Conservation (phyloP, 768 basidiomycete genomes). For the Hydnum rufescens region DNA sequence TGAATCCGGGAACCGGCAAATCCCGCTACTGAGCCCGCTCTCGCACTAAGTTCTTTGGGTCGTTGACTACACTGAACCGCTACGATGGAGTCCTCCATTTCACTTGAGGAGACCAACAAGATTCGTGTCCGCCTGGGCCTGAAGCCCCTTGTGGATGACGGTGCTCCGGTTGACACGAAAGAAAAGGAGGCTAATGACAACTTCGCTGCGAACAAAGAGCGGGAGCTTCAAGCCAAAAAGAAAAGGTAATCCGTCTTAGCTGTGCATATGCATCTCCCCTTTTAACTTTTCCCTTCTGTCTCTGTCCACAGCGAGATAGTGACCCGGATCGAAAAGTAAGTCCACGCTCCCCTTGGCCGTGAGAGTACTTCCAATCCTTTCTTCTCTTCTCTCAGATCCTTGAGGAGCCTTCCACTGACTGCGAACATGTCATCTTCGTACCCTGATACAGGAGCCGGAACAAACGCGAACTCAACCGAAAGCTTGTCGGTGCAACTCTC, state of each 20-base stretch:
- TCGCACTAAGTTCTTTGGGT: too few species aligned
- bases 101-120: conserved; percentile 88
- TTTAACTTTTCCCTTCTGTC: conserved; percentile 13
- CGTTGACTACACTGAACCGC: too few species aligned
- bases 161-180: conserved; percentile 43
- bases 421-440: conserved; percentile 27
- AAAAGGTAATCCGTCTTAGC: conserved; percentile 38
- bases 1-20: too few species aligned
- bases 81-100: conserved; percentile 25
- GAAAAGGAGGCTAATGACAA: conserved; percentile 79
- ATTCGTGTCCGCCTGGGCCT: conserved; percentile 87
- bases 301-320: conserved; percentile 34
- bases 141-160: conserved; percentile 77
- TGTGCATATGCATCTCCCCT: neutral
- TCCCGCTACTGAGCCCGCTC: too few species aligned
- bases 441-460: conserved; percentile 61
- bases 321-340: conserved; percentile 78
- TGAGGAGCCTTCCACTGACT: neutral
- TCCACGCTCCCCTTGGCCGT: too few species aligned
- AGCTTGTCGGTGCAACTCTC: conserved; percentile 81
- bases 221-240: conserved; percentile 49
- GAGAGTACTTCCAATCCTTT: conserved; percentile 6
- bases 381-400: neutral
- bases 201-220: conserved; percentile 51
- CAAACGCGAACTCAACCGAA: conserved; percentile 75